These are phyloP conservation scores for Leccinum subgranulosum DNA, from an alignment of 768 basidiomycete species.

Conservation along the genomic window DNA sequence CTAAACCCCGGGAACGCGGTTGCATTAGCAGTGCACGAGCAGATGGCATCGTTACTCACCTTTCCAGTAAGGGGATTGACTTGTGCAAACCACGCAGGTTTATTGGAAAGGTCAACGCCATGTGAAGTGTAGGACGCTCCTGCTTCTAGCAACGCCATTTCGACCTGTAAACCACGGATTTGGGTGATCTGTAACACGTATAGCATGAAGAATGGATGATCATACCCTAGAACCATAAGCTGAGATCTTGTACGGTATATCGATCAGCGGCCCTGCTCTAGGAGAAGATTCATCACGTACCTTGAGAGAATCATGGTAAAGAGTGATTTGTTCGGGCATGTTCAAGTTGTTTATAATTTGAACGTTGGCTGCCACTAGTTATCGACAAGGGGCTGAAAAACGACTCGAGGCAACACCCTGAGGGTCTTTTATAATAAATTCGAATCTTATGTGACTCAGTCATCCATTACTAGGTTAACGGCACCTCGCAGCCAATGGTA, in stretches of 20 bases:
- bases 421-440: no score
- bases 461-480: no score
- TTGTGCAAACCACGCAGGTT: constrained; percentile 64
- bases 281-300: constrained; percentile 21
- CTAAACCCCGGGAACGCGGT: not conserved
- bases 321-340: constrained; percentile 35
- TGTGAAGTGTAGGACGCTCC: constrained; percentile 45
- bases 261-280: not conserved
- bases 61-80: constrained; percentile 60
- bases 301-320: constrained; percentile 37
- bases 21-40: no score
- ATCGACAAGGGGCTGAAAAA: not conserved
- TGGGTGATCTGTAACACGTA: not conserved
- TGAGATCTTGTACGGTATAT: constrained; percentile 38
- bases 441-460: no score
- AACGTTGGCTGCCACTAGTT: not conserved
- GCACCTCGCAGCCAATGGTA: not conserved
- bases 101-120: constrained; percentile 58
- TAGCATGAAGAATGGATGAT: not conserved
- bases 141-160: constrained; percentile 57
- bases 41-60: constrained; percentile 31
- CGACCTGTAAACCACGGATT: constrained; percentile 34
- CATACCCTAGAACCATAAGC: constrained; percentile 53
- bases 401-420: not conserved
- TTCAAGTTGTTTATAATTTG: constrained; percentile 3